These are phyloP conservation scores for Pneumocystis oryctolagi DNA, from an alignment of 1,139 yeast species.

Conservation along the genomic window DNA sequence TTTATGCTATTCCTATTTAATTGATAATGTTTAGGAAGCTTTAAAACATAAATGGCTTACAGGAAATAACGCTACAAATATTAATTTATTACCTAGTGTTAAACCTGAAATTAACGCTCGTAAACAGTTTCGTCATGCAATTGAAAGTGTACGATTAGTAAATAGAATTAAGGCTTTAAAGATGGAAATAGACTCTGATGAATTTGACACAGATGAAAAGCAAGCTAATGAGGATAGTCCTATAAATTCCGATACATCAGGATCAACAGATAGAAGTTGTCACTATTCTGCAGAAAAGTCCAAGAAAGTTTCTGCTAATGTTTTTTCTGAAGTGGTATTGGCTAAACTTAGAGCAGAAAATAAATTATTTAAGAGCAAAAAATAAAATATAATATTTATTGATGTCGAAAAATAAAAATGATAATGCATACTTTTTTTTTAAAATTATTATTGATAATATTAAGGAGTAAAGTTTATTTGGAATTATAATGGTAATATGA, in stretches of 20 bases:
- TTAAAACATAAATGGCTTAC: conserved; percentile 60
- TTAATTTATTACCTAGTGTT: conserved; percentile 57
- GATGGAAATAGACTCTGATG: conserved; percentile 33
- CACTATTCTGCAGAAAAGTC: conserved; percentile 14
- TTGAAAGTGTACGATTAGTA: conserved; percentile 61
- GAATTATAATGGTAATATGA: not conserved
- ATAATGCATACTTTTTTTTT: not conserved
- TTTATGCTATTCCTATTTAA: not conserved
- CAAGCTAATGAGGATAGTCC: not conserved
- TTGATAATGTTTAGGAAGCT: conserved; percentile 25
- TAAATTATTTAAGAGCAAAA: conserved; percentile 1
- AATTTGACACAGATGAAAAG: not conserved
- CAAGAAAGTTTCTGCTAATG: conserved; percentile 8
- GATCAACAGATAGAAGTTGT: not conserved
- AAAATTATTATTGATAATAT: not conserved
- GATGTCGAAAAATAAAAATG: not conserved
- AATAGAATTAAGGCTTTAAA: conserved; percentile 59
- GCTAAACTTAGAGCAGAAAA: conserved; percentile 12
- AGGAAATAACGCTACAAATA: conserved; percentile 27
- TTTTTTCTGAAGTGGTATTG: conserved; percentile 14
- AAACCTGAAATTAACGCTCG: conserved; percentile 71
- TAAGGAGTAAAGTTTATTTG: not conserved
- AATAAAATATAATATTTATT: not conserved
- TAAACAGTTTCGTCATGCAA: conserved; percentile 55
- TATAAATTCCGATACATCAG: conserved; percentile 1